phyloP scores from a whole-genome alignment of 805 yeast species.

The Lachancea kluyveri region DNA sequence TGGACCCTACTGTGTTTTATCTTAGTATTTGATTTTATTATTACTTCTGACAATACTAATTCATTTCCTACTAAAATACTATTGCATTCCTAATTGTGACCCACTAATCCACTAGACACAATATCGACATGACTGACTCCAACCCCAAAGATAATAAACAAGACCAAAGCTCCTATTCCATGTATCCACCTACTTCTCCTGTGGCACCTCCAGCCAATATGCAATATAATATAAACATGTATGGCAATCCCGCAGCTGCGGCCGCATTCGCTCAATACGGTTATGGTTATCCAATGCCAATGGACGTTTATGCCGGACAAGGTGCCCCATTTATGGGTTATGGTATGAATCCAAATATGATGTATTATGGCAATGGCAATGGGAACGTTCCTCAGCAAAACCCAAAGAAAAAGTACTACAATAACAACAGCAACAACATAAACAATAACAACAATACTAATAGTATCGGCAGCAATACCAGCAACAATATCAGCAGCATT shows the following conservation, averaged over 20 bases:
- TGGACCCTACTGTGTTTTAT: no score
- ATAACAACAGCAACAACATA: constrained; percentile 1
- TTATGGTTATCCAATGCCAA: constrained; percentile 19
- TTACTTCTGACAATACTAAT: no score
- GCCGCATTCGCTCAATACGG: constrained; percentile 9
- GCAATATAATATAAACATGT: constrained; percentile 13
- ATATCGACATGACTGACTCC: constrained; percentile 8
- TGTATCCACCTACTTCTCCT: constrained; percentile 30
- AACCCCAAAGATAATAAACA: constrained; percentile 13
- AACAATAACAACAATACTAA: constrained; percentile 9
- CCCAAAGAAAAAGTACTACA: constrained; percentile 7
- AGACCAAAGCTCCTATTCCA: constrained; percentile 28
- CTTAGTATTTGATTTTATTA: no score
- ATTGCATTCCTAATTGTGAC: no score
- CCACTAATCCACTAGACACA: no score
- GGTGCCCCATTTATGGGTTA: constrained; percentile 9
- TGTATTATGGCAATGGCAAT: constrained; percentile 17
- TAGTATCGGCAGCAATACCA: constrained; percentile 12
- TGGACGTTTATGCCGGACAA: constrained; percentile 12
- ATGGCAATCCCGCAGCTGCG: constrained; percentile 7
- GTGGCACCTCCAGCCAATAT: constrained; percentile 24
- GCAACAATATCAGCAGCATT: constrained; percentile 12
- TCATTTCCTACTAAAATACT: no score
- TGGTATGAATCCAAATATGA: constrained; percentile 23
- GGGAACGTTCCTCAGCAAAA: constrained; percentile 7